Base-by-base conservation (phyloP, 768 basidiomycete species). In the Kockovaella imperatae region DNA sequence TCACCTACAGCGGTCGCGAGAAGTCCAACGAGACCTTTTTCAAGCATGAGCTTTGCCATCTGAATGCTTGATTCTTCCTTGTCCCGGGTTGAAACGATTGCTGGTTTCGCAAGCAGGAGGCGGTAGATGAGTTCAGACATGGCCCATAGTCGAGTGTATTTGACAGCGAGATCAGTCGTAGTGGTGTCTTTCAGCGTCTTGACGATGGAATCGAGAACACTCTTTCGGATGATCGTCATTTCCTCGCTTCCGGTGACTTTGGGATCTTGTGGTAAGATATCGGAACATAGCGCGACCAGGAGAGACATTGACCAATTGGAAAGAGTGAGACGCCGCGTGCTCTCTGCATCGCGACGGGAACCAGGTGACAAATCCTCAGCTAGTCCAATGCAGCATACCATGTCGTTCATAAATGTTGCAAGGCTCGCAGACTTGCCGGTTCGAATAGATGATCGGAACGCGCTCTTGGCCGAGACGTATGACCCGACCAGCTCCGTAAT, bases 41-140 rank as follows among this genome's bases (percentile, higher is more conserved):
- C 95, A 42, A 99, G 73, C 95, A 99, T 99, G 54, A 91, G 79
- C 74, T 96, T 96, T 18, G 93, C 89, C 44, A 97, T 79, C 53
- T 95, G 91, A 6, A 90, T 83, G 3, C 84, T 83, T n/a, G 78
- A 78, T 42, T 89, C 93, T 42, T 75, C 77, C 55, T 78, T 80
- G 36, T 81, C 75, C 45, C 79, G 77, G 50, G 51, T 50, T 47
- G 54, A 56, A n/a, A 47, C 57, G 5, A 53, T 54, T 74, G 74
- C 50, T 58, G 70, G 60, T 79, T 83, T 81, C 24, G 84, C 80
- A 1, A 83, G 85, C 47, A 99, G 76, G 28, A 99, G 75, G 7
- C 89, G 84, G 71, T 87, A 80, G 62, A 87, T 87, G 23, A 99
- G 75, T 57, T 96, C 89, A 21, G 83, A 80, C 25, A 96, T 74